Conservation (phyloP, 805 yeast genomes). For the Geotrichum ghanense region DNA sequence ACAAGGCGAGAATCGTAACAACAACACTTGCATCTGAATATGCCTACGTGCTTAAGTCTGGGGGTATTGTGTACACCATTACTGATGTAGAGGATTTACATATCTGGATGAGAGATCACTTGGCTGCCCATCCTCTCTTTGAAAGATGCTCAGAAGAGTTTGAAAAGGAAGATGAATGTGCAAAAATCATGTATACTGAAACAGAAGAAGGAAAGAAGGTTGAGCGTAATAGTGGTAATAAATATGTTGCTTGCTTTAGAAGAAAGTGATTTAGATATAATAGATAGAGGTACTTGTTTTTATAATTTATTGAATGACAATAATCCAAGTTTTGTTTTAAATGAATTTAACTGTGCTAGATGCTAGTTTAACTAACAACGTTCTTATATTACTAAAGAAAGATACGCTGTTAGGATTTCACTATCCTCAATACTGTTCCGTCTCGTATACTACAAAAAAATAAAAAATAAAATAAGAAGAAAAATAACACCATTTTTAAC, state of each 20-base stretch:
- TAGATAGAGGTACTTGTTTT: too few species aligned
- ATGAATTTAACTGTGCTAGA: too few species aligned
- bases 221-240: constrained; percentile 75
- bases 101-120: constrained; percentile 90
- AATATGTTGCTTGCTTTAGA: constrained; percentile 76
- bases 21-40: constrained; percentile 82
- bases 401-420: too few species aligned
- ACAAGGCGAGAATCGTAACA: constrained; percentile 92
- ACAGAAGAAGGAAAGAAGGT: constrained; percentile 99
- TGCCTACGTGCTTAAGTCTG: constrained; percentile 78
- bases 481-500: too few species aligned
- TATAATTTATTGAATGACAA: too few species aligned
- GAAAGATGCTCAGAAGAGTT: constrained; percentile 68
- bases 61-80: constrained; percentile 85
- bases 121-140: constrained; percentile 84
- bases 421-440: too few species aligned
- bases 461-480: too few species aligned
- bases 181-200: constrained; percentile 74
- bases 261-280: not conserved
- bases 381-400: too few species aligned
- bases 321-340: too few species aligned
- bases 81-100: constrained; percentile 93
- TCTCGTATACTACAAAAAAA: too few species aligned
- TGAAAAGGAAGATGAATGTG: constrained; percentile 75
- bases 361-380: too few species aligned